Evolutionary conservation across 192 early-diverging fungal species (phyloP), one percentile per base, ranked within the genome.

Genomic region (Umbelopsis ramanniana): DNA sequence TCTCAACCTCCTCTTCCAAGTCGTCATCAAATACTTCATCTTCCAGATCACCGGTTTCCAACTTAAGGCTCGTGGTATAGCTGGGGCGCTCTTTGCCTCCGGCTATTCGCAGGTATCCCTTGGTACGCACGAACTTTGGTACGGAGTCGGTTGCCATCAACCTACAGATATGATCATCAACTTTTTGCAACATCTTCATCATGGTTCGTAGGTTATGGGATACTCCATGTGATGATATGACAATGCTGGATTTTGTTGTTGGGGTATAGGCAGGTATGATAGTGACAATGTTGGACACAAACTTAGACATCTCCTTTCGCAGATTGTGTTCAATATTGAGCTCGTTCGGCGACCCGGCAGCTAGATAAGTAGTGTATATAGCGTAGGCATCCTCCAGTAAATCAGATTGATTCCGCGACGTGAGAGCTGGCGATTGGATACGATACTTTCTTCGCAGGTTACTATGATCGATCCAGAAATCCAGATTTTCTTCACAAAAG

Each of bases 81-180:
- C 8, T 22, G 17, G 11, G 26, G 2, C 15, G 26, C 19, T 63
- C 57, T 35, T 63, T 63, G 14, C 29, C 33, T 15, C 7, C 3
- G 15, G n/a, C 33, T 29, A 63, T 63, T n/a, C 33, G 26, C 29
- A 63, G 33, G 35, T 63, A 63, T 14, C 57, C 57, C 6, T 37
- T 63, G 10, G 57, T 63, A 29, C 57, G 57, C 6, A 86, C 76
- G 74, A 92, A 93, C 74, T 91, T 93, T 2, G 92, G 91, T 24
- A 92, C 86, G 24, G 91, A 92, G 69, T 93, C 92, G 3, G 86
- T 85, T 2, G 92, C 89, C 88, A 92, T 88, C 11, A 93, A 75
- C 35, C 84, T 71, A 79, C 89, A 93, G 55, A 93, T 90, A 48
- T 92, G 89, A 6, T 90, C 87, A 66, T 92, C 82, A 10, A 88